Conservation (phyloP, 192 early-diverging fungal species). For the Backusella psychrophila region DNA sequence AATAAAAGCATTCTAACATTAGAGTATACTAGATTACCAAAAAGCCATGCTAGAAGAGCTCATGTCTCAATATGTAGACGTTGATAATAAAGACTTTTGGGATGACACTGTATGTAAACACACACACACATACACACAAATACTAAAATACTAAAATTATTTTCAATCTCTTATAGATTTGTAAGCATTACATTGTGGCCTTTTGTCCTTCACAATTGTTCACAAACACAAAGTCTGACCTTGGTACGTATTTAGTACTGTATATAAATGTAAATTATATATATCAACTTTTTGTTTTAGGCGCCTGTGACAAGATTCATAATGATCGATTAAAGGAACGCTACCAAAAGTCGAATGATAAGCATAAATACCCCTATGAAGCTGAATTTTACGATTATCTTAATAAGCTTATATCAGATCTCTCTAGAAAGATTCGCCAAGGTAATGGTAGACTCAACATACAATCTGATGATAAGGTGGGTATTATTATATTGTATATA, state of each 20-base stretch:
- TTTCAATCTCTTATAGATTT: constrained; percentile 44
- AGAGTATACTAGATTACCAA: constrained; percentile 24
- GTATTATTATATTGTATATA: neutral
- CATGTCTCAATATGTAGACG: constrained; percentile 41
- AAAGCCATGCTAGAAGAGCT: constrained; percentile 40
- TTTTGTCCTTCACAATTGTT: constrained; percentile 84
- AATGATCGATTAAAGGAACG: constrained; percentile 73
- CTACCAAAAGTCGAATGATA: constrained; percentile 66
- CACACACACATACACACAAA: too few species aligned
- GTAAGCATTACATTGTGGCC: constrained; percentile 78
- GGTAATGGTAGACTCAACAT: constrained; percentile 67
- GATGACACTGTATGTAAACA: constrained; percentile 31
- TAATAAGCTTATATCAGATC: constrained; percentile 60
- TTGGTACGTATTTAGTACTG: constrained; percentile 49
- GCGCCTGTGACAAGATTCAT: constrained; percentile 72
- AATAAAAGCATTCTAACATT: neutral
- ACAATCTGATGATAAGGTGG: constrained; percentile 57
- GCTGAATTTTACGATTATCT: constrained; percentile 67
- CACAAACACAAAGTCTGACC: constrained; percentile 84
- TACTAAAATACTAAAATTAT: neutral
- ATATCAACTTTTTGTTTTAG: constrained; percentile 9
- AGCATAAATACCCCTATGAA: constrained; percentile 70
- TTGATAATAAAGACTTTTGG: constrained; percentile 41
- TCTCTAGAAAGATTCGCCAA: constrained; percentile 70
- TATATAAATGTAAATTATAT: neutral